A percentile compares a stretch with the other conserved stretches of the same genome.
Conservation (phyloP, 1,284 basidiomycete species). For the Mycosarcoma maydis region DNA sequence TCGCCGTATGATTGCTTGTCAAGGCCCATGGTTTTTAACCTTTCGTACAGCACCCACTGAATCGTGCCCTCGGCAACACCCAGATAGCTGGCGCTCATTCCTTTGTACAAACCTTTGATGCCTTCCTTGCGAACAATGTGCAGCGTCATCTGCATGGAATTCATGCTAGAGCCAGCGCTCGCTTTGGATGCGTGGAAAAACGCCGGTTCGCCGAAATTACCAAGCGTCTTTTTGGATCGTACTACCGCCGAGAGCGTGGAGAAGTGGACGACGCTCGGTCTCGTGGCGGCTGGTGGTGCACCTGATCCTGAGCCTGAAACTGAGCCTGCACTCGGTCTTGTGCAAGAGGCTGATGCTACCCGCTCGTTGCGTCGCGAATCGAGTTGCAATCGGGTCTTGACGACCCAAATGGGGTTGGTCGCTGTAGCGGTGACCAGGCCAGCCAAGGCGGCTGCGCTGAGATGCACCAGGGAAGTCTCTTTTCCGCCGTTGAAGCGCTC, state of each 20-base stretch:
- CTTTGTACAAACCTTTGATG: slow-evolving; percentile 88
- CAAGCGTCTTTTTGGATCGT: slow-evolving; percentile 18
- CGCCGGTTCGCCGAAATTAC: slow-evolving; percentile 35
- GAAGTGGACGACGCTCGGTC: slow-evolving; percentile 14
- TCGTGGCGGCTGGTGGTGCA: background rate
- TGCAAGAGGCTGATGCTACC: background rate
- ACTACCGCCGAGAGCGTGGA: slow-evolving; percentile 10
- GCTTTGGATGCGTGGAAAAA: slow-evolving; percentile 54
- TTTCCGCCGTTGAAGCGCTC: slow-evolving; percentile 80
- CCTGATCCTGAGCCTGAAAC: no score
- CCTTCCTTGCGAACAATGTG: slow-evolving; percentile 84
- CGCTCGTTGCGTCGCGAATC: slow-evolving; percentile 51
- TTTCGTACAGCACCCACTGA: slow-evolving; percentile 96
- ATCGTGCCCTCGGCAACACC: slow-evolving; percentile 97
- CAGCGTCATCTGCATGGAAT: slow-evolving; percentile 75
- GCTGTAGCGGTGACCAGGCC: slow-evolving; percentile 83
- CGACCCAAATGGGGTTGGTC: slow-evolving; percentile 98
- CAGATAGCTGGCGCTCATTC: slow-evolving; percentile 90
- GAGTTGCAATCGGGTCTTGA: slow-evolving; percentile 93
- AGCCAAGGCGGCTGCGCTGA: slow-evolving; percentile 84
- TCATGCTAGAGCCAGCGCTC: slow-evolving; percentile 67
- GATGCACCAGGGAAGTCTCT: slow-evolving; percentile 86
- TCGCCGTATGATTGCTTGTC: background rate
- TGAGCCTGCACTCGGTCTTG: background rate
- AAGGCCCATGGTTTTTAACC: slow-evolving; percentile 72